Evolutionary conservation across 225 moss, liverwort and hornwort species (phyloP), one percentile per base, ranked within the genome.

Genomic region (Pseudoscleropodium purum): DNA sequence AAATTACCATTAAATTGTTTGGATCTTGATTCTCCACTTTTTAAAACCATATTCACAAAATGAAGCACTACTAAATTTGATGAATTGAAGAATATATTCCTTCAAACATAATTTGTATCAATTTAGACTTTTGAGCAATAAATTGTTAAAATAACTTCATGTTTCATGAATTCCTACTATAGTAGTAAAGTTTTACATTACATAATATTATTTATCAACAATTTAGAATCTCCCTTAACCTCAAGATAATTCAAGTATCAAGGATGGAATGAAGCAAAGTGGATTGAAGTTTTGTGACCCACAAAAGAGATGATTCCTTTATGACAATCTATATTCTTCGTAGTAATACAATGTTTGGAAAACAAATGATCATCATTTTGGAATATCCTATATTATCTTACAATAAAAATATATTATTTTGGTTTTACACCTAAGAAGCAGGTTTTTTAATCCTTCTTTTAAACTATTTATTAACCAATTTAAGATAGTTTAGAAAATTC

Each of bases 1-100:
- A 19, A 11, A 67, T 67, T 10, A 67, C 37, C 21, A n/a, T n/a
- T n/a, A 23, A n/a, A 69, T 21, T 21, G 6, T 34, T 20, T 21
- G 11, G 2, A 13, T n/a, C n/a, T 69, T 13, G 1, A 23, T 1
- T n/a, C 2, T 2, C 5, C 0, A 1, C n/a, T 69, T 69, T 1
- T 7, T 24, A 69, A 12, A 3, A n/a, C 13, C 4, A 13, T 69
- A 69, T n/a, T 69, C 24, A 23, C 13, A 69, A 36, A 69, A 24
- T 24, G 6, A 20, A 68, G 11, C 10, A 68, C 6, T 0, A 68
- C 6, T 6, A 68, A 68, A 68, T 68, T 0, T 68, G 3, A 20
- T 37, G 11, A 37, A 4, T 20, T 37, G 11, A 68, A 11, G 16
- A 69, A 23, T n/a, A 69, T n/a, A n/a, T 69, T 69, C 16, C 4